phyloP scores from a whole-genome alignment of 345 rosid species.

The Noccaea bulbosa region DNA sequence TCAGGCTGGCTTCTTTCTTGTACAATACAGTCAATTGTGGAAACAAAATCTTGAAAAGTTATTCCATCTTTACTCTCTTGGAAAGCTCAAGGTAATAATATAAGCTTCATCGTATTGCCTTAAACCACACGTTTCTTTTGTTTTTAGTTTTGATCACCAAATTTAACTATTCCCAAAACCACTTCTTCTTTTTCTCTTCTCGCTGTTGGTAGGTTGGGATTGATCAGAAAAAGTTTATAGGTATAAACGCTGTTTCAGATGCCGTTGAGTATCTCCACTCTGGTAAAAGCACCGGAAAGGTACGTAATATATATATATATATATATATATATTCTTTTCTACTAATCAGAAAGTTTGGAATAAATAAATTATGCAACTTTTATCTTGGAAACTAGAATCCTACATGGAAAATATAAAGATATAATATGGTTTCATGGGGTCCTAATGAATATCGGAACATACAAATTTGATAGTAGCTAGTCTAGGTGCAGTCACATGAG shows the following conservation, averaged over 20 bases:
- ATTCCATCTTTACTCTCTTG: slow-evolving; percentile 63
- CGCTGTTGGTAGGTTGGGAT: slow-evolving; percentile 55
- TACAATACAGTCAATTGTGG: slow-evolving; percentile 78
- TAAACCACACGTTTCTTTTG: slow-evolving; percentile 4
- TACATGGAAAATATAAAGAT: background rate
- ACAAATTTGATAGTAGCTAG: background rate
- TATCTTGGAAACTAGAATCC: background rate
- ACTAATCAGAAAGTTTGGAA: background rate
- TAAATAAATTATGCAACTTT: background rate
- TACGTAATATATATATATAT: slow-evolving; percentile 16
- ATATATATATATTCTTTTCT: background rate
- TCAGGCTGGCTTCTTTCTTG: slow-evolving; percentile 93
- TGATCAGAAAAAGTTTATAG: slow-evolving; percentile 74
- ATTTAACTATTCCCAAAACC: background rate
- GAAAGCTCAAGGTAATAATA: slow-evolving; percentile 82
- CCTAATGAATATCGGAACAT: background rate
- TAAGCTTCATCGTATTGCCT: slow-evolving; percentile 4
- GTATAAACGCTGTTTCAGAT: slow-evolving; percentile 72
- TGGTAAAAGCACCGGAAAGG: slow-evolving; percentile 98
- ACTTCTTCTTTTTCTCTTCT: background rate
- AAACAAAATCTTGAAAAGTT: slow-evolving; percentile 74
- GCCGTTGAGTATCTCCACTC: slow-evolving; percentile 97
- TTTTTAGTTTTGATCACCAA: background rate
- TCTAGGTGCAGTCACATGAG: background rate
- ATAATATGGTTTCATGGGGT: background rate